Conservation (phyloP, 148 eudicot species). For the Silene conica region DNA sequence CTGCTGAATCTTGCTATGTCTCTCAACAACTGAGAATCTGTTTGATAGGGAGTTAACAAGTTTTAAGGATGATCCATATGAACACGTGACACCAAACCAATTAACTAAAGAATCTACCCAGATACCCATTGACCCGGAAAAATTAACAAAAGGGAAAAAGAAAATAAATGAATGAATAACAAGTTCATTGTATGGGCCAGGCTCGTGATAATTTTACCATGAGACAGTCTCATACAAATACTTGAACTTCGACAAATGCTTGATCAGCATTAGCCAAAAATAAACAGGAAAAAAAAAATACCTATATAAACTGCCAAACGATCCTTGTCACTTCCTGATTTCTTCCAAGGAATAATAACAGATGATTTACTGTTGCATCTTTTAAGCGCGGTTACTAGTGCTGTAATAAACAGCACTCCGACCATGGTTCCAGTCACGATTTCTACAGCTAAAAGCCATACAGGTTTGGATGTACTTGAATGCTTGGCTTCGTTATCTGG, state of each 20-base stretch:
- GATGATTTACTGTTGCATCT: conserved; percentile 64
- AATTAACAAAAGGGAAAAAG: no score
- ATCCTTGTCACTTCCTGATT: conserved; percentile 65
- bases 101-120: no score
- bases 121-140: no score
- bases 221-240: no score
- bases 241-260: background rate
- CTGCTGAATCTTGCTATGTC: conserved; percentile 64
- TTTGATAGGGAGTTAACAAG: conserved; percentile 9
- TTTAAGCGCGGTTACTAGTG: conserved; percentile 39
- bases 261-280: background rate
- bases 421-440: conserved; percentile 71
- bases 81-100: no score
- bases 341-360: conserved; percentile 83
- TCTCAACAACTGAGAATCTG: conserved; percentile 71
- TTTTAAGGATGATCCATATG: background rate
- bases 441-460: conserved; percentile 79
- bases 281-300: conserved; percentile 21
- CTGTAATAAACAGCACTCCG: conserved; percentile 48
- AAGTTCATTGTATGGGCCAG: no score
- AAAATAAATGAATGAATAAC: no score
- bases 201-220: no score
- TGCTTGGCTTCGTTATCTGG: conserved; percentile 35
- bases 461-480: conserved; percentile 45
- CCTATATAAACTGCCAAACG: conserved; percentile 57